Evolutionary conservation across 805 yeast species (phyloP), one percentile per base, ranked within the genome.

Genomic region (Starmerella bombi): DNA sequence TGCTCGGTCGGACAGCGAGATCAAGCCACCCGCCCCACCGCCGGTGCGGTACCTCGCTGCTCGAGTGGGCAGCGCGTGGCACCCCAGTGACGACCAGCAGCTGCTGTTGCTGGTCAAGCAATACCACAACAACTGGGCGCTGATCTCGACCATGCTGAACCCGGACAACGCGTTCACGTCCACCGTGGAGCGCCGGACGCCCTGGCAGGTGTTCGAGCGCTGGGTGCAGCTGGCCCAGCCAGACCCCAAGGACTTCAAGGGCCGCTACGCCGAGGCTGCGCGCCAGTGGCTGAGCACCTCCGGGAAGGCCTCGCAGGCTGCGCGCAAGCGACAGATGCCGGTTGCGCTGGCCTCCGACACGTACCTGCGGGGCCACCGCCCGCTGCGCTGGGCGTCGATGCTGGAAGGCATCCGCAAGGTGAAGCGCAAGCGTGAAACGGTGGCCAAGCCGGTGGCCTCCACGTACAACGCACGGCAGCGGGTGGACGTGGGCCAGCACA

Each of bases 151-250:
- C 55, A 64, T 91, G 57, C 70, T 80, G 34, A 28, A 33, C 4
- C 30, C 37, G 12, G 37, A 25, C 12, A 27, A 74, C 48, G 72
- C 78, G 12, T 85, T 83, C 58, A 72, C 76, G 29, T 80, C 97
- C 1, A 85, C 83, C 54, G 83, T 85, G 42, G 97, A 91, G 59
- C 72, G 96, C 54, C 71, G 98, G 54, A 91, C 97, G 0, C 93
- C 98, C 0, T 91, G 98, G 98, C 97, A 88, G 58, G 88, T 97
- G 58, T 91, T 91, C 63, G 98, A 91, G 60, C 67, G 98, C 50
- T 91, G 88, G 66, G 78, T 86, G 45, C 97, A 88, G 62, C 67
- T 91, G 49, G 84, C 82, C 52, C 95, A 88, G 44, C 77, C 78
- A 43, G 93, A 83, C 49, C 73, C 83, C 45, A 66, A 75, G 32